A percentile compares a stretch with the other conserved stretches of the same genome.
Evolutionary conservation across 345 rosid species (phyloP).

Genomic region (Trapa bicornis): DNA sequence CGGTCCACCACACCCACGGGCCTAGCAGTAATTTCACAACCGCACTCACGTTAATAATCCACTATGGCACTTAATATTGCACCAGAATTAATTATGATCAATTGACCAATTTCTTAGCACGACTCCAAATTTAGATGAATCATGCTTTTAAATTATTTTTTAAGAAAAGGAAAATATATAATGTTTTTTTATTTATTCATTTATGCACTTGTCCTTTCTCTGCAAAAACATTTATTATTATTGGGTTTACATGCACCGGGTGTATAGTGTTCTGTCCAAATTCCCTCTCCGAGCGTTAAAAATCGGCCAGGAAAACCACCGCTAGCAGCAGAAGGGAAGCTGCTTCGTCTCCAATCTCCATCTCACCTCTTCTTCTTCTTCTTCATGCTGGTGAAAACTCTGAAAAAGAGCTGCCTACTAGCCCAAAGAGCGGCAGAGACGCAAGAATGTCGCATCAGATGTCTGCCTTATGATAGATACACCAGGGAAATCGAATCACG

Average conservation of each 20-base stretch:
- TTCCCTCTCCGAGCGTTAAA: not conserved
- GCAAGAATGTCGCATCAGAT: not conserved
- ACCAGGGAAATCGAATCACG: not conserved
- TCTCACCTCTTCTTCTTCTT: not conserved
- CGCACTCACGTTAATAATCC: too few relatives aligned
- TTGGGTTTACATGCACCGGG: slow-evolving; percentile 1
- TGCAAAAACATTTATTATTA: too few relatives aligned
- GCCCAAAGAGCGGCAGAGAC: not conserved
- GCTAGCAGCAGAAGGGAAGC: not conserved
- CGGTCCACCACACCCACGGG: not conserved
- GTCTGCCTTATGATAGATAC: not conserved
- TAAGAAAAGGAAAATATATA: too few relatives aligned
- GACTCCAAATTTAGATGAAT: too few relatives aligned
- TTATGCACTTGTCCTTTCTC: too few relatives aligned
- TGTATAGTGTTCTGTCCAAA: not conserved
- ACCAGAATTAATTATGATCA: too few relatives aligned
- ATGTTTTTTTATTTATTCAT: too few relatives aligned
- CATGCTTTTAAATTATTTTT: too few relatives aligned
- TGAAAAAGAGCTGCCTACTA: not conserved
- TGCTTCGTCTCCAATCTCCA: not conserved
- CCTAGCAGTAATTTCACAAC: not conserved
- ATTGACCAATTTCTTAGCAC: too few relatives aligned
- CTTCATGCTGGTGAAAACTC: too few relatives aligned
- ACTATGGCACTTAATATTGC: too few relatives aligned
- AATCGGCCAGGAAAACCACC: not conserved